phyloP scores from a whole-genome alignment of 441 rosid species.

The Mallotus japonicus region DNA sequence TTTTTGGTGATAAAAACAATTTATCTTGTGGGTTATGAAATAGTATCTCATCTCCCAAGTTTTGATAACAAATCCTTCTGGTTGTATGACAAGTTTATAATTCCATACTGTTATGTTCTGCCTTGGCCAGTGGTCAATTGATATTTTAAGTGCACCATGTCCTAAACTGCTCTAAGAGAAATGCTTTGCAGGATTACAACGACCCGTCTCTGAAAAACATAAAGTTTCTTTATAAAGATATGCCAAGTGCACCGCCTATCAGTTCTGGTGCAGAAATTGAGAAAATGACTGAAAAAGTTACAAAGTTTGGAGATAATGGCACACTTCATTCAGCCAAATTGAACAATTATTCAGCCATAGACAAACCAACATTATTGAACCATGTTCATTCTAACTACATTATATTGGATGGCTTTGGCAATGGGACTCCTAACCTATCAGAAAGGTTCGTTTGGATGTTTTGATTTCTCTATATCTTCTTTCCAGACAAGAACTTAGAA shows the following conservation, averaged over 20 bases:
- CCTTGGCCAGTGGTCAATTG: not conserved
- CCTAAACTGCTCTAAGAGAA: conserved; percentile 16
- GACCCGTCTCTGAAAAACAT: conserved; percentile 36
- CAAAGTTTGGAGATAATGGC: conserved; percentile 23
- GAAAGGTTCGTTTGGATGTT: conserved; percentile 35
- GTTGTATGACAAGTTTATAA: not conserved
- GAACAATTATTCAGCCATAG: conserved; percentile 13
- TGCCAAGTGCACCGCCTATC: conserved; percentile 53
- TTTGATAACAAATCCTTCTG: not conserved
- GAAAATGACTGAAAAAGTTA: conserved; percentile 15
- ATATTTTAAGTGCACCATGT: not conserved
- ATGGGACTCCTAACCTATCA: conserved; percentile 29
- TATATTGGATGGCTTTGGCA: conserved; percentile 16
- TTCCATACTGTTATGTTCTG: not conserved
- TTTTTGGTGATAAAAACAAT: not conserved
- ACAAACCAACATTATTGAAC: conserved; percentile 23
- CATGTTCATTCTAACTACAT: conserved; percentile 8
- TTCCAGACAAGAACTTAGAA: conserved; percentile 2
- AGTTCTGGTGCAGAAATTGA: conserved; percentile 31
- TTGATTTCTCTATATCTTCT: conserved; percentile 5
- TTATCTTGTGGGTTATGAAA: conserved; percentile 1
- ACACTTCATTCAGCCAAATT: conserved; percentile 14
- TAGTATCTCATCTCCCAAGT: not conserved
- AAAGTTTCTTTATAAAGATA: conserved; percentile 28
- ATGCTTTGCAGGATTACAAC: conserved; percentile 40